These are phyloP conservation scores for Gilbertella persicaria DNA, from an alignment of 371 early-diverging fungal species.

Conservation along the genomic window DNA sequence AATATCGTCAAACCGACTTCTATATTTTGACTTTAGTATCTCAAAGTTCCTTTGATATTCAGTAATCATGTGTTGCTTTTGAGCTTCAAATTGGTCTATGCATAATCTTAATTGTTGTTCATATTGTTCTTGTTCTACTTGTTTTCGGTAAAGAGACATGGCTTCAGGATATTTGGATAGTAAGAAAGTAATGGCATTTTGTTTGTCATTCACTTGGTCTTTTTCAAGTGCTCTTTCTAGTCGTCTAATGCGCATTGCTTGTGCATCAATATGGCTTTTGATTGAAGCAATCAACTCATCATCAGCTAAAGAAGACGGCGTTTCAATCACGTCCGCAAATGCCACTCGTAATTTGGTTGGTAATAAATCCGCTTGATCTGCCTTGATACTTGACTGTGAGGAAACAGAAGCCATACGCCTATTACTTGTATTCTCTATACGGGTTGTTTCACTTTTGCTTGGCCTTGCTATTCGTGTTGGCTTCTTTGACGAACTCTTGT, in stretches of 20 bases:
- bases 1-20: conserved; percentile 18
- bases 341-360: background rate
- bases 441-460: conserved; percentile 3
- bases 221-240: conserved; percentile 14
- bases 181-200: conserved; percentile 1
- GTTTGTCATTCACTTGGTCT: background rate
- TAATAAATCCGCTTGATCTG: background rate
- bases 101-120: conserved; percentile 7
- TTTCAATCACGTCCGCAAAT: conserved; percentile 13
- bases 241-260: conserved; percentile 16
- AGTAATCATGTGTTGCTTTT: conserved; percentile 13
- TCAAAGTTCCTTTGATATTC: conserved; percentile 16
- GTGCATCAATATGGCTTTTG: conserved; percentile 13
- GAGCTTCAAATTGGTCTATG: conserved; percentile 11
- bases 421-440: background rate
- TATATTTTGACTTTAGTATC: conserved; percentile 12
- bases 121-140: conserved; percentile 11
- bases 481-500: background rate
- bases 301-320: background rate
- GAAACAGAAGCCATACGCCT: too few species aligned
- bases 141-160: conserved; percentile 12
- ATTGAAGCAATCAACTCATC: conserved; percentile 6
- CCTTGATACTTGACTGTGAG: background rate
- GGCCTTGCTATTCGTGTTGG: background rate
- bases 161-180: conserved; percentile 9